A percentile compares a stretch with the other conserved stretches of the same genome.
Conservation (phyloP, 805 yeast genomes). For the Dipodascopsis tothii region DNA sequence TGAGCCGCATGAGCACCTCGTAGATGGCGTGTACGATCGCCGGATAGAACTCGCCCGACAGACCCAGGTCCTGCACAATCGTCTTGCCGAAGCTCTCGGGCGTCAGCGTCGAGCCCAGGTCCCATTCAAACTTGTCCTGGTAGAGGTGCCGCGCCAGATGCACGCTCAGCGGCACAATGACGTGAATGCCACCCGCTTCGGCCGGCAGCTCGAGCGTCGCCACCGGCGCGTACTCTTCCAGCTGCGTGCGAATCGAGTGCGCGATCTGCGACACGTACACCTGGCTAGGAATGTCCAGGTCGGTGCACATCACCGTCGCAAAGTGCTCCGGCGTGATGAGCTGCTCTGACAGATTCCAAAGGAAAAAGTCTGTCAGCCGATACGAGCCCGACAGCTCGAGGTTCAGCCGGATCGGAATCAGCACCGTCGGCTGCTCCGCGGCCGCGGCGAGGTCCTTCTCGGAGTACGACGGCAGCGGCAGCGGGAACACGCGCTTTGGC, state of each 20-base stretch:
- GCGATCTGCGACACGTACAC: conserved; percentile 52
- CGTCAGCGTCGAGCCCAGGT: conserved; percentile 47
- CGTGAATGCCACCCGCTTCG: conserved; percentile 56
- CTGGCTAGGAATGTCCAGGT: conserved; percentile 67
- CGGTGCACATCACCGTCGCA: conserved; percentile 71
- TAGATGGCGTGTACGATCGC: conserved; percentile 83
- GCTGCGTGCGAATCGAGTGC: conserved; percentile 66
- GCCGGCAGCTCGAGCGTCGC: conserved; percentile 53
- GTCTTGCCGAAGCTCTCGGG: conserved; percentile 80
- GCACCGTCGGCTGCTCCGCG: conserved; percentile 37
- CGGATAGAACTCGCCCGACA: conserved; percentile 76
- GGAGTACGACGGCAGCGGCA: conserved; percentile 9
- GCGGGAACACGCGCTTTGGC: background rate
- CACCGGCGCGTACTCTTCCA: conserved; percentile 63
- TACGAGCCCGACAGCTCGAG: conserved; percentile 47
- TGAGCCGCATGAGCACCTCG: conserved; percentile 67
- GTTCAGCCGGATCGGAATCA: conserved; percentile 61
- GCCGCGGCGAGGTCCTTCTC: conserved; percentile 35
- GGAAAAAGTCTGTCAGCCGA: conserved; percentile 54
- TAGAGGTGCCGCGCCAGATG: conserved; percentile 74
- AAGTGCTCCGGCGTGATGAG: conserved; percentile 64
- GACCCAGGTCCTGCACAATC: conserved; percentile 78
- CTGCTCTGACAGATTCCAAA: conserved; percentile 59
- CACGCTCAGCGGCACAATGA: conserved; percentile 71
- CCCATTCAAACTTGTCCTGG: conserved; percentile 95